A percentile compares a stretch with the other conserved stretches of the same genome.
These are phyloP conservation scores for Pezizomycotina sp. DNA, from an alignment of 2,329 filamentous ascomycete species.

Conservation along the genomic window DNA sequence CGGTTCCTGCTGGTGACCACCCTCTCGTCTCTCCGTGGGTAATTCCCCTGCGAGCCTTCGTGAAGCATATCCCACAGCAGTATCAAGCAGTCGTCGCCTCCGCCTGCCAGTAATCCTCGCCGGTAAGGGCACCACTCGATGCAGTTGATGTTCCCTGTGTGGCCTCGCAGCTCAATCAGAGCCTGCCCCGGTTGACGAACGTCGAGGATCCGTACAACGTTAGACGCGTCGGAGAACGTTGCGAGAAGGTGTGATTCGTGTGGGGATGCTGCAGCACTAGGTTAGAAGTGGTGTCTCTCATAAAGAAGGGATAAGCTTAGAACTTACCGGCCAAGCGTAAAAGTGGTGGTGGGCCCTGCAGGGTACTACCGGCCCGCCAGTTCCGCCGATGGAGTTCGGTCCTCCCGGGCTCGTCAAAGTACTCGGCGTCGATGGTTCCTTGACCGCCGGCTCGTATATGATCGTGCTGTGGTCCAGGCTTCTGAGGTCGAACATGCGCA, in stretches of 20 bases:
- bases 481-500: conserved; percentile 94
- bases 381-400: conserved; percentile 35
- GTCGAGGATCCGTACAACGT: conserved; percentile 82
- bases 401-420: conserved; percentile 29
- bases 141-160: conserved; percentile 70
- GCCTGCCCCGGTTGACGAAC: conserved; percentile 93
- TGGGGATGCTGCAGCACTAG: conserved; percentile 49
- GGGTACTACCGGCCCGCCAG: conserved; percentile 42
- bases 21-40: conserved; percentile 28
- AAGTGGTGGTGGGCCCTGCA: conserved; percentile 59
- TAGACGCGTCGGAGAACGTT: conserved; percentile 91
- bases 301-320: conserved; percentile 5
- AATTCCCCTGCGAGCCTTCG: conserved; percentile 32
- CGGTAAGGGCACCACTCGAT: conserved; percentile 89
- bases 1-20: conserved; percentile 26
- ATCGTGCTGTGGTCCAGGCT: conserved; percentile 97
- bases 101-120: conserved; percentile 75
- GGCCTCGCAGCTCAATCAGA: conserved; percentile 78
- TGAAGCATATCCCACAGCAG: conserved; percentile 87
- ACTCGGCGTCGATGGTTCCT: conserved; percentile 40
- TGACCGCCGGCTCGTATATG: conserved; percentile 92
- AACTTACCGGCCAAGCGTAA: conserved; percentile 47
- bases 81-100: conserved; percentile 80
- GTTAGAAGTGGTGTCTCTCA: conserved; percentile 12
- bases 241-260: conserved; percentile 90